These are phyloP conservation scores for Exutisphaerella laricina DNA, from an alignment of 2,329 filamentous ascomycete genomes.

Conservation along the genomic window DNA sequence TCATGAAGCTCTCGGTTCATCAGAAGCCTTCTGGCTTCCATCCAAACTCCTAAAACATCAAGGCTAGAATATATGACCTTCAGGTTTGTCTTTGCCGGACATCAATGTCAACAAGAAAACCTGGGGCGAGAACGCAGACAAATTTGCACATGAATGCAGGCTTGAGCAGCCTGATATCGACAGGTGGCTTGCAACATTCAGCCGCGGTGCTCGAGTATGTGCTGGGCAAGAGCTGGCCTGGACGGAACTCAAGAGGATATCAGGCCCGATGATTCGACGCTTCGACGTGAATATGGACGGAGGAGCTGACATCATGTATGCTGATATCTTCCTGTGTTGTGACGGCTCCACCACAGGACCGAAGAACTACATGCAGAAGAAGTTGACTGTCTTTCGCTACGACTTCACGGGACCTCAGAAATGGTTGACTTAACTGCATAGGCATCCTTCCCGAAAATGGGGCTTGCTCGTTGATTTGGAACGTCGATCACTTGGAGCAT, in stretches of 20 bases:
- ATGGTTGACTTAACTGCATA: not conserved
- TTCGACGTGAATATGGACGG: constrained; percentile 7
- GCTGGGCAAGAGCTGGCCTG: constrained; percentile 11
- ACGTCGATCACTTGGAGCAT: too few relatives aligned
- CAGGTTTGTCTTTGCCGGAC: constrained; percentile 8
- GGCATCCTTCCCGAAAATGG: not conserved
- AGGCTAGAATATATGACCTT: too few relatives aligned
- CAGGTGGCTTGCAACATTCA: constrained; percentile 8
- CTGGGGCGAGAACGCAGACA: constrained; percentile 6
- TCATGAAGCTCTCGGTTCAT: too few relatives aligned
- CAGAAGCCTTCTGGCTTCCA: too few relatives aligned
- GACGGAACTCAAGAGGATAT: constrained; percentile 11
- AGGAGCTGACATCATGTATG: constrained; percentile 3
- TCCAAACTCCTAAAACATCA: too few relatives aligned
- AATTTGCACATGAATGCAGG: constrained; percentile 6
- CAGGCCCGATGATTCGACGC: constrained; percentile 5
- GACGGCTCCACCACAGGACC: constrained; percentile 9
- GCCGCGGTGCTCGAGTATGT: constrained; percentile 7
- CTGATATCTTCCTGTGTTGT: constrained; percentile 8
- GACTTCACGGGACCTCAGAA: not conserved
- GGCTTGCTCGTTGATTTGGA: too few relatives aligned
- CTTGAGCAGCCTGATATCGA: constrained; percentile 7
- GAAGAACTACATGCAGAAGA: constrained; percentile 12
- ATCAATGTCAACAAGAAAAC: constrained; percentile 5
- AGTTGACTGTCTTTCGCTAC: too few relatives aligned